Conservation (phyloP, 805 yeast genomes). For the Candida sanyiensis region DNA sequence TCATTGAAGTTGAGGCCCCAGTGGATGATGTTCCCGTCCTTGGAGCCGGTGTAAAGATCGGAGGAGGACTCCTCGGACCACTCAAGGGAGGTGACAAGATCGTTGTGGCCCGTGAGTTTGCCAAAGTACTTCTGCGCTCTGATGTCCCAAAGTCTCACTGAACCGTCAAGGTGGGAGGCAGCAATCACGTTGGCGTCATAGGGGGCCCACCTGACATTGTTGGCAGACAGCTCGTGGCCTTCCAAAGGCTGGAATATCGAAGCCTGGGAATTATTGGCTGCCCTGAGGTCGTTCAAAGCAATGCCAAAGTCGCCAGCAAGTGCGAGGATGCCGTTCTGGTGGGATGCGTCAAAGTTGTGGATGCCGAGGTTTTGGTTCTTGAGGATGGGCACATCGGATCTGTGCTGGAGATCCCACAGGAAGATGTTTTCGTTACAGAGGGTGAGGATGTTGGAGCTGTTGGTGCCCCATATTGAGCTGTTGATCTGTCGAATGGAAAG, state of each 20-base stretch:
- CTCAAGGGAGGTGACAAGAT: constrained; percentile 47
- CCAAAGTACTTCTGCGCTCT: constrained; percentile 51
- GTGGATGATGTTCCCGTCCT: constrained; percentile 57
- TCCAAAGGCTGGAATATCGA: constrained; percentile 38
- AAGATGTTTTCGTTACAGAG: constrained; percentile 66
- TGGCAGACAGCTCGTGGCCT: constrained; percentile 28
- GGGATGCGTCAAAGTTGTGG: constrained; percentile 43
- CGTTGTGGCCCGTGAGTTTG: constrained; percentile 49
- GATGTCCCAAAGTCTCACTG: constrained; percentile 70
- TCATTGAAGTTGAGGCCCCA: constrained; percentile 50
- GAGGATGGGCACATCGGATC: constrained; percentile 53
- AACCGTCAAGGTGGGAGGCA: constrained; percentile 52
- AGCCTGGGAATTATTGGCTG: constrained; percentile 22
- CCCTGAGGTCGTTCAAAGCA: constrained; percentile 66
- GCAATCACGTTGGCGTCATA: constrained; percentile 56
- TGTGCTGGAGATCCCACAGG: constrained; percentile 63
- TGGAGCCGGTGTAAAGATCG: constrained; percentile 55
- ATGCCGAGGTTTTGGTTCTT: constrained; percentile 49
- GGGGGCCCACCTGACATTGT: constrained; percentile 58
- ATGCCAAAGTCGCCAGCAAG: constrained; percentile 70
- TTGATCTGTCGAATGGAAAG: constrained; percentile 16
- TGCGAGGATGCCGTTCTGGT: constrained; percentile 49
- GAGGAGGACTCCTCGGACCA: constrained; percentile 49
- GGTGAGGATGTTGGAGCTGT: constrained; percentile 38
- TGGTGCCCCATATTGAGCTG: constrained; percentile 27